phyloP scores from a whole-genome alignment of 129 eudicot genomes.

The Silybum marianum region DNA sequence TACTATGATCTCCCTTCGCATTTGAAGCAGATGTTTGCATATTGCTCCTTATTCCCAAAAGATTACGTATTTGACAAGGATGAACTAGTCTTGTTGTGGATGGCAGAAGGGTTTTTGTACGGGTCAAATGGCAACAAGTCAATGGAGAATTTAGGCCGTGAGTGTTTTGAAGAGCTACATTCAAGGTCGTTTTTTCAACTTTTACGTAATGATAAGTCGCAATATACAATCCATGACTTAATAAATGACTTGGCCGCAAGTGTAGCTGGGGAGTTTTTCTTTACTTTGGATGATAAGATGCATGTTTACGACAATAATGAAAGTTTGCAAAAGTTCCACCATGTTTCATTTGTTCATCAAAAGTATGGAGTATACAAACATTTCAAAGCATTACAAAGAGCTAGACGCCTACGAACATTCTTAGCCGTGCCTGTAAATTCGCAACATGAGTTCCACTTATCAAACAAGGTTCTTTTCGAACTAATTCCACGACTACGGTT shows the following conservation, averaged over 20 bases:
- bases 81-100: not conserved
- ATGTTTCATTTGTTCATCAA: constrained; percentile 35
- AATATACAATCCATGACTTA: constrained; percentile 30
- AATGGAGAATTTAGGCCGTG: not conserved
- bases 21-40: not conserved
- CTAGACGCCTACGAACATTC: constrained; percentile 34
- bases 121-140: not conserved
- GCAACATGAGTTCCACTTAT: constrained; percentile 11
- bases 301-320: not conserved
- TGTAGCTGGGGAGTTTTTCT: constrained; percentile 19
- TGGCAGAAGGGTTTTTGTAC: not conserved
- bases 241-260: constrained; percentile 18
- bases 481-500: not conserved
- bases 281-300: constrained; percentile 25
- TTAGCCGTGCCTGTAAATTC: constrained; percentile 27
- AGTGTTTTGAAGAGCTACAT: constrained; percentile 15
- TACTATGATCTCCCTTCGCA: not conserved
- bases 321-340: constrained; percentile 25
- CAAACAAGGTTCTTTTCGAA: constrained; percentile 8
- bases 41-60: not conserved
- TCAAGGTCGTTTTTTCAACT: constrained; percentile 27
- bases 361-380: constrained; percentile 21
- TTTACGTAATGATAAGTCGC: not conserved
- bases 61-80: not conserved
- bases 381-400: constrained; percentile 20